These are phyloP conservation scores for Raphanus sativus DNA, from an alignment of 345 rosid species.

Conservation along the genomic window DNA sequence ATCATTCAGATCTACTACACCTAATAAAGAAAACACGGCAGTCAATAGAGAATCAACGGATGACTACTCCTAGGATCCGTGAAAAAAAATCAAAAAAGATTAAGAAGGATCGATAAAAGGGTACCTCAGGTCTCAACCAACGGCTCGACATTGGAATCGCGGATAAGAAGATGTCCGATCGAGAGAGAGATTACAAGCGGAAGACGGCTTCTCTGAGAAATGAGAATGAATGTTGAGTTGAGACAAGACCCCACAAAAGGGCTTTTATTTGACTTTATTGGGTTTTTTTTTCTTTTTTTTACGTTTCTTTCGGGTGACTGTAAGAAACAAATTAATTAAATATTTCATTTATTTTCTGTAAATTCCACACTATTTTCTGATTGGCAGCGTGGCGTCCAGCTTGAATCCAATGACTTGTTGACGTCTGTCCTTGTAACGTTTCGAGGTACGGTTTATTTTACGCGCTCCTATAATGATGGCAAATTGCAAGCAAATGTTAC, in stretches of 20 bases:
- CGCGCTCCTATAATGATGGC: not conserved
- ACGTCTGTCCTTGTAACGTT: not conserved
- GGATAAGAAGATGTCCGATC: slow-evolving; percentile 2
- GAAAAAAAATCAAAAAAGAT: not conserved
- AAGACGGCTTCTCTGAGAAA: slow-evolving; percentile 32
- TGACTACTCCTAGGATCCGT: not conserved
- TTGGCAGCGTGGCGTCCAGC: slow-evolving; percentile 23
- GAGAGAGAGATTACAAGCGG: slow-evolving; percentile 11
- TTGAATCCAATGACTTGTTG: not conserved
- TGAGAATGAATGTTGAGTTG: slow-evolving; percentile 12
- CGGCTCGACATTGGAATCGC: slow-evolving; percentile 52
- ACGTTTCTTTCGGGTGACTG: slow-evolving; percentile 17
- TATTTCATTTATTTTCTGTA: not conserved
- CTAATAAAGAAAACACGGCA: not conserved
- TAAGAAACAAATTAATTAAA: not conserved
- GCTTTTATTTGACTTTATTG: slow-evolving; percentile 35
- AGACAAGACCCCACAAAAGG: slow-evolving; percentile 4
- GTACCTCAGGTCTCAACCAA: slow-evolving; percentile 86
- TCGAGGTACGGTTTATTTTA: slow-evolving; percentile 14
- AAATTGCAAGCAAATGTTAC: not conserved
- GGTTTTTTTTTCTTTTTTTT: slow-evolving; percentile 14
- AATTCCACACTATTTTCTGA: not conserved
- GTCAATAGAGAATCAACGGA: slow-evolving; percentile 4
- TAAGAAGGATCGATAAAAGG: not conserved
- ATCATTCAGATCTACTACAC: slow-evolving; percentile 25